Evolutionary conservation across 352 stramenopile genomes (phyloP).

Genomic region (Phytophthora tubulina): DNA sequence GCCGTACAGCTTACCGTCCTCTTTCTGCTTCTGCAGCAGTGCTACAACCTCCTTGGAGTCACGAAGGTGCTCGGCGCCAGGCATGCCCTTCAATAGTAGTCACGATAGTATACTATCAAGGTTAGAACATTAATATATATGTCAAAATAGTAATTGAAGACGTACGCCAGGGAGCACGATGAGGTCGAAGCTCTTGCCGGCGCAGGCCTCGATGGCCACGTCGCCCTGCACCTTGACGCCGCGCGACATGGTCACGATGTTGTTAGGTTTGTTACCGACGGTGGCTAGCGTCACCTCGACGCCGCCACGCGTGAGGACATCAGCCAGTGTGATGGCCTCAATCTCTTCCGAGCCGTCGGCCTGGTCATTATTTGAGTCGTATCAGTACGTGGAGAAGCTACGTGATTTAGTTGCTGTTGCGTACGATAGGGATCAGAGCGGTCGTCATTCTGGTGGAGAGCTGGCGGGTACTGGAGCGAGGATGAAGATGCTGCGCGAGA

Average conservation of each 20-base stretch:
- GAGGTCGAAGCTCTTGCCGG: slow-evolving; percentile 67
- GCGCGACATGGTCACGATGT: slow-evolving; percentile 81
- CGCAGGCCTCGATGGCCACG: slow-evolving; percentile 67
- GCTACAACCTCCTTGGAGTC: slow-evolving; percentile 67
- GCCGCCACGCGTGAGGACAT: slow-evolving; percentile 78
- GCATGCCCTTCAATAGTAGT: slow-evolving; percentile 57
- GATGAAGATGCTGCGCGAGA: slow-evolving; percentile 9
- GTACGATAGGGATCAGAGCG: slow-evolving; percentile 53
- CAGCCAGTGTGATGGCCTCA: slow-evolving; percentile 77
- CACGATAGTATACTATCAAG: slow-evolving; percentile 9
- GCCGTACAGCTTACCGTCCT: slow-evolving; percentile 69
- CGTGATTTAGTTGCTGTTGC: neutral
- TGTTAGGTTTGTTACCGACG: slow-evolving; percentile 63
- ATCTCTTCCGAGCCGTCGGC: slow-evolving; percentile 88
- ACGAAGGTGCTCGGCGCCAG: slow-evolving; percentile 73
- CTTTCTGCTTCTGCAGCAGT: slow-evolving; percentile 74
- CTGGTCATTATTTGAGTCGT: slow-evolving; percentile 32
- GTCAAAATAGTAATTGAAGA: slow-evolving; percentile 7
- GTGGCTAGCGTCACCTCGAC: slow-evolving; percentile 74
- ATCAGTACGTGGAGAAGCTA: slow-evolving; percentile 9
- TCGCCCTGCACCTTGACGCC: slow-evolving; percentile 79
- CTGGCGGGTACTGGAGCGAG: neutral
- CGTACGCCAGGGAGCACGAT: slow-evolving; percentile 74
- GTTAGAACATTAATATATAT: neutral
- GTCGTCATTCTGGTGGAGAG: slow-evolving; percentile 37